Evolutionary conservation across 352 stramenopile species (phyloP).

Genomic region (Saprolegnia parasitica): DNA sequence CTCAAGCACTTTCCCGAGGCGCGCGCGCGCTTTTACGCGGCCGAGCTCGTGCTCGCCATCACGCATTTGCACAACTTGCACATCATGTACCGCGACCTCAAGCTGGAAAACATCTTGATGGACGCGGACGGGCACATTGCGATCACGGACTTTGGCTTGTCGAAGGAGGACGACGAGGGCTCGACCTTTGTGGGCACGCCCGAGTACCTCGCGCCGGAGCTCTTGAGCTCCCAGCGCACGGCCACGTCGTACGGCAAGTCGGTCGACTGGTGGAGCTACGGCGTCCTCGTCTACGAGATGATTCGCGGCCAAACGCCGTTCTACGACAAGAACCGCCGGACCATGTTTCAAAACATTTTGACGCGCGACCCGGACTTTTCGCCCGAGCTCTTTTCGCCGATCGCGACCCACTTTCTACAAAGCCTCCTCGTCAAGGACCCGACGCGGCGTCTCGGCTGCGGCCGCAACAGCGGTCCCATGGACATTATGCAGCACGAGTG

Average conservation of each 20-base stretch:
- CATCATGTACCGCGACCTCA: constrained; percentile 88
- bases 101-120: constrained; percentile 89
- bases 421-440: constrained; percentile 74
- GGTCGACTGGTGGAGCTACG: constrained; percentile 87
- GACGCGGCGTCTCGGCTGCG: constrained; percentile 54
- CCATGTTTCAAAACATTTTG: constrained; percentile 86
- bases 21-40: constrained; percentile 79
- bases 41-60: constrained; percentile 75
- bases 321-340: constrained; percentile 73
- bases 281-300: constrained; percentile 86
- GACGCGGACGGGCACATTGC: constrained; percentile 75
- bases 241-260: constrained; percentile 76
- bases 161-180: constrained; percentile 79
- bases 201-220: constrained; percentile 79
- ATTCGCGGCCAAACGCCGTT: constrained; percentile 80
- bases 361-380: constrained; percentile 62
- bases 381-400: constrained; percentile 56
- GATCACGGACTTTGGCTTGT: constrained; percentile 85
- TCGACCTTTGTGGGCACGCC: constrained; percentile 80
- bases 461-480: constrained; percentile 42
- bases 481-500: constrained; percentile 83
- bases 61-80: constrained; percentile 81
- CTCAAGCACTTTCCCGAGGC: constrained; percentile 60
- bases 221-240: constrained; percentile 69
- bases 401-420: constrained; percentile 61